Conservation (phyloP, 176 grass and related monocot species). For the Thalia dealbata region DNA sequence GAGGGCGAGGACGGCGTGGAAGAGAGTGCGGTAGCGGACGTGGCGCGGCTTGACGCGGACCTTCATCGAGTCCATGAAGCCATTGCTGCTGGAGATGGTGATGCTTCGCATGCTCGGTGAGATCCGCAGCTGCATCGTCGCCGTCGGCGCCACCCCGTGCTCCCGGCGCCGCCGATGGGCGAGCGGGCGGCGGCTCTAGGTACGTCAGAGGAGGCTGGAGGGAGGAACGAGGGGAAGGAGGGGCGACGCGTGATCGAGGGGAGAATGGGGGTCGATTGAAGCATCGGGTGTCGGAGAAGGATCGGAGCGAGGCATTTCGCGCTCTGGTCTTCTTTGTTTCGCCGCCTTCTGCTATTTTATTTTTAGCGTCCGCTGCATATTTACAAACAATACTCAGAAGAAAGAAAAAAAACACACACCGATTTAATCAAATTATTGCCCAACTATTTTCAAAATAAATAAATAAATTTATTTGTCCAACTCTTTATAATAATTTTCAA, state of each 20-base stretch:
- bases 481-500: too few relatives aligned
- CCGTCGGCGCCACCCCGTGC: conserved; percentile 19
- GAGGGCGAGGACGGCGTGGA: conserved; percentile 87
- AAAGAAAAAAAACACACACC: too few relatives aligned
- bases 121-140: conserved; percentile 97
- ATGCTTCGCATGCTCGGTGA: conserved; percentile 98
- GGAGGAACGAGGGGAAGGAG: not conserved
- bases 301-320: not conserved
- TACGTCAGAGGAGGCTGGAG: not conserved
- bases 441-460: too few relatives aligned
- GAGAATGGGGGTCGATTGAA: not conserved
- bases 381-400: too few relatives aligned
- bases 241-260: not conserved
- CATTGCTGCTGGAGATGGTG: conserved; percentile 85
- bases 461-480: too few relatives aligned
- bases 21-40: conserved; percentile 90
- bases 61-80: conserved; percentile 88
- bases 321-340: not conserved
- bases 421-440: too few relatives aligned
- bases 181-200: not conserved
- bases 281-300: not conserved
- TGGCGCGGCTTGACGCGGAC: conserved; percentile 69
- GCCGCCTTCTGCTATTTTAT: not conserved
- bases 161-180: conserved; percentile 3
- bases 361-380: not conserved